Conservation (phyloP, 768 basidiomycete genomes). For the Boletus barrowsii region DNA sequence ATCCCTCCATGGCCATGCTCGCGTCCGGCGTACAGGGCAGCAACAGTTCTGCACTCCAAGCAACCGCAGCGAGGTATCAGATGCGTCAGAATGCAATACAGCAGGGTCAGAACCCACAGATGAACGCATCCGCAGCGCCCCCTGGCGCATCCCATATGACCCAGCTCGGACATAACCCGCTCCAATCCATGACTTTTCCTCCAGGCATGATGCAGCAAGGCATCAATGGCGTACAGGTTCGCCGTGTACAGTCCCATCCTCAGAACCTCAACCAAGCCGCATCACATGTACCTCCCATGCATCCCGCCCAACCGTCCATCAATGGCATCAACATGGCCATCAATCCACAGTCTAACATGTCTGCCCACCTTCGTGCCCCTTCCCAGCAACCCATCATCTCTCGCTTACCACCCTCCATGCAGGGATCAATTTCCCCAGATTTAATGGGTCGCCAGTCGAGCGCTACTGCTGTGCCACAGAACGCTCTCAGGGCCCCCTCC, state of each 20-base stretch:
- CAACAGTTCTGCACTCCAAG: slow-evolving; percentile 22
- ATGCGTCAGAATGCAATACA: slow-evolving; percentile 39
- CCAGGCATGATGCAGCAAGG: slow-evolving; percentile 41
- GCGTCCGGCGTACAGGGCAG: slow-evolving; percentile 26
- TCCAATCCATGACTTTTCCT: slow-evolving; percentile 43
- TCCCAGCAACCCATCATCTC: slow-evolving; percentile 35
- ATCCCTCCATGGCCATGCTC: slow-evolving; percentile 41
- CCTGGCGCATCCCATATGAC: slow-evolving; percentile 28
- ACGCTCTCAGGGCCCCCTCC: slow-evolving; percentile 42
- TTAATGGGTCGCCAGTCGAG: slow-evolving; percentile 42
- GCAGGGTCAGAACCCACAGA: slow-evolving; percentile 36
- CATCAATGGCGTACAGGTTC: slow-evolving; percentile 35
- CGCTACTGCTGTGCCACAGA: slow-evolving; percentile 40
- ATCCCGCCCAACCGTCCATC: slow-evolving; percentile 34
- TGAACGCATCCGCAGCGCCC: slow-evolving; percentile 28
- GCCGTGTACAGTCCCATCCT: slow-evolving; percentile 61
- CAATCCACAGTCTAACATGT: slow-evolving; percentile 43
- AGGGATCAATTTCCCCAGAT: slow-evolving; percentile 42
- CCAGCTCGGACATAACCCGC: slow-evolving; percentile 34
- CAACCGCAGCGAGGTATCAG: slow-evolving; percentile 23
- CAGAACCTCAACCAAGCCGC: slow-evolving; percentile 41
- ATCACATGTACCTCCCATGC: slow-evolving; percentile 35
- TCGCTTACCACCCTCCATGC: slow-evolving; percentile 32
- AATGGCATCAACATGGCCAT: slow-evolving; percentile 43
- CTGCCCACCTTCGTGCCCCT: slow-evolving; percentile 34